Evolutionary conservation across 2,329 filamentous ascomycete species (phyloP).

Genomic region (Pseudocercospora musae): DNA sequence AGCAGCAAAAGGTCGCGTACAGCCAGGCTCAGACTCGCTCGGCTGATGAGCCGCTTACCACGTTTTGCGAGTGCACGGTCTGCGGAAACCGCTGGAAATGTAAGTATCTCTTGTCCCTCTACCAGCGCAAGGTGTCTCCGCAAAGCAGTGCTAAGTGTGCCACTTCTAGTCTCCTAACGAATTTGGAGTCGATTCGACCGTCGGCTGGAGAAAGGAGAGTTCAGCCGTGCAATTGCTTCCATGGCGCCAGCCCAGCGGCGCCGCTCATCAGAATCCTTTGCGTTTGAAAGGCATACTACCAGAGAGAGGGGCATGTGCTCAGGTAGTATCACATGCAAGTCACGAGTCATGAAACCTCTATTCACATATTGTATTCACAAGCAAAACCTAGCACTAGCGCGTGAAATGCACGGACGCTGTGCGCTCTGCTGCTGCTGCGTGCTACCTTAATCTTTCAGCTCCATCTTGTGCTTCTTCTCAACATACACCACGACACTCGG

Average conservation of each 20-base stretch:
- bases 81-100: conserved; percentile 53
- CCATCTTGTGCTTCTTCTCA: neutral
- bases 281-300: neutral
- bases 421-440: neutral
- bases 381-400: neutral
- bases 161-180: neutral
- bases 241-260: neutral
- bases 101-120: conserved; percentile 9
- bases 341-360: neutral
- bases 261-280: neutral
- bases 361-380: neutral
- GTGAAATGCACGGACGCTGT: neutral
- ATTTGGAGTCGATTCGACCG: neutral
- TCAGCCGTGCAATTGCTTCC: neutral
- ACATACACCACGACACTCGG: neutral
- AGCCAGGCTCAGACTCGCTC: conserved; percentile 91
- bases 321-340: neutral
- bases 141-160: neutral
- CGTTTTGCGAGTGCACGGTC: conserved; percentile 54
- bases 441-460: neutral
- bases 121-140: too few species aligned
- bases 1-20: conserved; percentile 91
- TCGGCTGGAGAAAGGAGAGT: neutral
- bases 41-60: conserved; percentile 82
- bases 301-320: neutral